phyloP scores from a whole-genome alignment of 2,329 filamentous ascomycete species.

The Curvularia spicifera region DNA sequence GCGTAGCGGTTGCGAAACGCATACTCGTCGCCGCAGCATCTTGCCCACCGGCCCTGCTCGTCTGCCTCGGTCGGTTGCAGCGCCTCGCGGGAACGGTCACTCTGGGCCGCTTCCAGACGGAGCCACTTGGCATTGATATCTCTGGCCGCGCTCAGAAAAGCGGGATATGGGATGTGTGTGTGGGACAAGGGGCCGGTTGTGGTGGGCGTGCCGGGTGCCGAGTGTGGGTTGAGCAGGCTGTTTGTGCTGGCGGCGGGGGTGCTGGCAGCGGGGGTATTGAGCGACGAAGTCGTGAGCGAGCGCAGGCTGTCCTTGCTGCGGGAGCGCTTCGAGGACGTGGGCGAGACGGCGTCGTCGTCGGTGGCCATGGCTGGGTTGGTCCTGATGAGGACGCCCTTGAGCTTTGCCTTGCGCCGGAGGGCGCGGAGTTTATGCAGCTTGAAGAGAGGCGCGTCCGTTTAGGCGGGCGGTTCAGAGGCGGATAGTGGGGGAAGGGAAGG shows the following conservation, averaged over 20 bases:
- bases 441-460: slow-evolving; percentile 29
- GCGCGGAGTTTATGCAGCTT: slow-evolving; percentile 51
- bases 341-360: slow-evolving; percentile 41
- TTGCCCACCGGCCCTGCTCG: slow-evolving; percentile 61
- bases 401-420: slow-evolving; percentile 50
- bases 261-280: slow-evolving; percentile 34
- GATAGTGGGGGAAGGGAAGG: slow-evolving; percentile 23
- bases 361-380: slow-evolving; percentile 36
- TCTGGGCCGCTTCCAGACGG: slow-evolving; percentile 67
- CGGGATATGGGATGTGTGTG: slow-evolving; percentile 50
- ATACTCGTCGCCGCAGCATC: slow-evolving; percentile 63
- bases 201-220: slow-evolving; percentile 18
- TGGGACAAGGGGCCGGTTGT: neutral
- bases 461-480: slow-evolving; percentile 17
- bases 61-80: slow-evolving; percentile 47
- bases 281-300: slow-evolving; percentile 37
- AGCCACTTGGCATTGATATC: slow-evolving; percentile 67
- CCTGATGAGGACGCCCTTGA: slow-evolving; percentile 38
- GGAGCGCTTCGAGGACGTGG: slow-evolving; percentile 50
- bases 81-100: slow-evolving; percentile 59
- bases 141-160: slow-evolving; percentile 60
- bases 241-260: slow-evolving; percentile 42
- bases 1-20: slow-evolving; percentile 78
- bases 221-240: slow-evolving; percentile 41
- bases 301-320: slow-evolving; percentile 48